A percentile compares a stretch with the other conserved stretches of the same genome.
Conservation (phyloP, 129 eudicot genomes). For the Flaveria ramosissima region DNA sequence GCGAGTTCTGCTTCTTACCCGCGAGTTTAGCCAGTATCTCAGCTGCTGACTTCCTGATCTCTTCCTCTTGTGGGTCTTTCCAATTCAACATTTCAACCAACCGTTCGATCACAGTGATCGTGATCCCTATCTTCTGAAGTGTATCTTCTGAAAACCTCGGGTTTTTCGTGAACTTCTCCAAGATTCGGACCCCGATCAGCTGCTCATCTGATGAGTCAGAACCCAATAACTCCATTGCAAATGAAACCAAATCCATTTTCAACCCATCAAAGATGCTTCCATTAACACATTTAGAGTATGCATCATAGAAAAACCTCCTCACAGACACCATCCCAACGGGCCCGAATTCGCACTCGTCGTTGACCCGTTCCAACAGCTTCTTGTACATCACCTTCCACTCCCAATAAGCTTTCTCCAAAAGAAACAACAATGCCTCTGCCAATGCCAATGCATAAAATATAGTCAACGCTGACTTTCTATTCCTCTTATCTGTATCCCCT, state of each 20-base stretch:
- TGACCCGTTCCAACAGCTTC: conserved; percentile 61
- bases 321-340: conserved; percentile 61
- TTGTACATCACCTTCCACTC: conserved; percentile 66
- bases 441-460: conserved; percentile 81
- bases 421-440: conserved; percentile 86
- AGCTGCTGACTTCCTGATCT: conserved; percentile 75
- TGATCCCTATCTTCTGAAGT: conserved; percentile 77
- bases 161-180: conserved; percentile 51
- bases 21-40: conserved; percentile 63
- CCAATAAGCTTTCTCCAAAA: conserved; percentile 94
- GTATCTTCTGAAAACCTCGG: conserved; percentile 66
- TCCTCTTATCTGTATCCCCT: conserved; percentile 72
- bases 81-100: conserved; percentile 87
- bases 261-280: conserved; percentile 92
- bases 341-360: conserved; percentile 69
- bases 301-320: conserved; percentile 83
- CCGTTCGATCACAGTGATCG: conserved; percentile 66
- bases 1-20: conserved; percentile 72
- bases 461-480: conserved; percentile 62
- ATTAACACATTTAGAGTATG: conserved; percentile 71
- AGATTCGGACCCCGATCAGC: conserved; percentile 68
- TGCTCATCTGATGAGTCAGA: conserved; percentile 86
- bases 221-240: conserved; percentile 77
- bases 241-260: conserved; percentile 92
- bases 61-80: conserved; percentile 88